Evolutionary conservation across 2,329 filamentous ascomycete species (phyloP).

Genomic region (Diaporthe sp.): DNA sequence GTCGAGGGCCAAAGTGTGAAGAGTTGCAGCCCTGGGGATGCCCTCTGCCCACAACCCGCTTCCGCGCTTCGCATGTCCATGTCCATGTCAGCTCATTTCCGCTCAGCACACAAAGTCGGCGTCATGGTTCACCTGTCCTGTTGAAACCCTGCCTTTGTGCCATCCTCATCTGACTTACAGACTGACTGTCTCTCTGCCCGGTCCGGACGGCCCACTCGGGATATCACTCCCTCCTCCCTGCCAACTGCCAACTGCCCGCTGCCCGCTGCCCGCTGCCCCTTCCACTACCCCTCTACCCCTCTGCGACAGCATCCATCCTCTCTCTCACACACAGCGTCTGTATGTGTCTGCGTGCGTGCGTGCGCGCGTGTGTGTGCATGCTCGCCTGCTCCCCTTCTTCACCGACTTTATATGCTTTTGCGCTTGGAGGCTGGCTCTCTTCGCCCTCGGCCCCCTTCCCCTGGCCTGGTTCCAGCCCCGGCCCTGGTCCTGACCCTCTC

Average conservation of each 20-base stretch:
- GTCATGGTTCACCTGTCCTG: constrained; percentile 1
- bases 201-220: constrained; percentile 14
- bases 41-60: neutral
- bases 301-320: neutral
- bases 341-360: neutral
- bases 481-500: constrained; percentile 8
- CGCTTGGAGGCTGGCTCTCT: constrained; percentile 29
- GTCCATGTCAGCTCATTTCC: constrained; percentile 22
- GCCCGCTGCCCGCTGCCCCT: neutral
- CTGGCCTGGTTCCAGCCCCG: constrained; percentile 9
- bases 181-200: neutral
- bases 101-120: neutral
- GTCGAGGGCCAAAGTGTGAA: neutral
- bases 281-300: neutral
- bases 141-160: constrained; percentile 12
- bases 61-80: constrained; percentile 23
- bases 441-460: neutral
- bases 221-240: neutral
- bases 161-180: neutral
- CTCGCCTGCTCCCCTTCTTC: neutral
- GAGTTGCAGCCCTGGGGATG: neutral
- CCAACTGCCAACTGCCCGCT: neutral
- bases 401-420: constrained; percentile 34
- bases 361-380: neutral
- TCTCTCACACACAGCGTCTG: neutral